Conservation (phyloP, 805 yeast genomes). For the Barnettozyma siamensis region DNA sequence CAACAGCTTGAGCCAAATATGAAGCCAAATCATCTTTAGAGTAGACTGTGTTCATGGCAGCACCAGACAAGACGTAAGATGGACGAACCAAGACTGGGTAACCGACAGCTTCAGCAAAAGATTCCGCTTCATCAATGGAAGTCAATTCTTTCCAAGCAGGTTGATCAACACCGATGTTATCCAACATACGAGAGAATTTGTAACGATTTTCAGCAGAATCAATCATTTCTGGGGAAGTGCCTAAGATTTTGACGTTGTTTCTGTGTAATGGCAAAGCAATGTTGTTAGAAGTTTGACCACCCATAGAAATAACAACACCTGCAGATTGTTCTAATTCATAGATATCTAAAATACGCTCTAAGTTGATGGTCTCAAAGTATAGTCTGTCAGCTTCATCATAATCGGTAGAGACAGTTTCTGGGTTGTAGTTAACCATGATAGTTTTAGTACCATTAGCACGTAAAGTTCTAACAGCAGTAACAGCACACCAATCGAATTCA, state of each 20-base stretch:
- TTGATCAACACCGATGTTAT: slow-evolving; percentile 93
- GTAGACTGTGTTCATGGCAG: slow-evolving; percentile 97
- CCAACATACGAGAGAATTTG: slow-evolving; percentile 96
- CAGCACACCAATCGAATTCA: slow-evolving; percentile 99
- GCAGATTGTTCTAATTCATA: slow-evolving; percentile 85
- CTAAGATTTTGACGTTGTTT: slow-evolving; percentile 90
- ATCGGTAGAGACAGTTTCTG: slow-evolving; percentile 98
- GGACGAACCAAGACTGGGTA: slow-evolving; percentile 98
- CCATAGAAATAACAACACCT: slow-evolving; percentile 96
- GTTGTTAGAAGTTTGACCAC: slow-evolving; percentile 98
- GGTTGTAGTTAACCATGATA: slow-evolving; percentile 95
- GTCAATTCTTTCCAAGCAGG: slow-evolving; percentile 99
- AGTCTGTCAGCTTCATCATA: slow-evolving; percentile 97
- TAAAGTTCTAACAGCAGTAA: slow-evolving; percentile 89
- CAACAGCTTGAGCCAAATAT: slow-evolving; percentile 89
- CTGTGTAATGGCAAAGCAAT: slow-evolving; percentile 90
- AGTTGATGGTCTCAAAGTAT: slow-evolving; percentile 90
- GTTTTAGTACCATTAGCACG: slow-evolving; percentile 84
- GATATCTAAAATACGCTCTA: slow-evolving; percentile 91
- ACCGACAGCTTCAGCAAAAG: slow-evolving; percentile 81
- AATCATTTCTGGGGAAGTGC: slow-evolving; percentile 97
- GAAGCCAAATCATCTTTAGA: slow-evolving; percentile 82
- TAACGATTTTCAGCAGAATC: slow-evolving; percentile 97
- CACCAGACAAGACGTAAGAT: slow-evolving; percentile 94
- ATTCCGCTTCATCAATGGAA: slow-evolving; percentile 86